Conservation (phyloP, 306 rosid genomes). For the Senna tora region DNA sequence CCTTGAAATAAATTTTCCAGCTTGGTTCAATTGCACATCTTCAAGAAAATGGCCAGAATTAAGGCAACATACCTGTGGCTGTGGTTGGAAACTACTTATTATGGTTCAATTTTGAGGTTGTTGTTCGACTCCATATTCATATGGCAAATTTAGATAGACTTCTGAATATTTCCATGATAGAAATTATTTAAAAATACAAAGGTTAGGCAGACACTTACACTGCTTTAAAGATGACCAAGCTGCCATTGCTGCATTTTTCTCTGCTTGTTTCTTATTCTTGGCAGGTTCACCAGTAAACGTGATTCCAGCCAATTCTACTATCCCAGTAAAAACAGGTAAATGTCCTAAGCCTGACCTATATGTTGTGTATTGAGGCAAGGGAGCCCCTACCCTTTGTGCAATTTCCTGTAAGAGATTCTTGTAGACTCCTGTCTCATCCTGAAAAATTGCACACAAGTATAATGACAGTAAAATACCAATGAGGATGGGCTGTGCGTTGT, state of each 20-base stretch:
- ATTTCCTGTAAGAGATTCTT: constrained; percentile 92
- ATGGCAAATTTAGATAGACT: neutral
- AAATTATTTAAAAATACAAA: neutral
- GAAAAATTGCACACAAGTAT: constrained; percentile 39
- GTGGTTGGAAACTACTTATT: neutral
- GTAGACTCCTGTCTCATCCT: constrained; percentile 97
- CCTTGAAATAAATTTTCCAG: neutral
- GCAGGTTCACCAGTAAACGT: constrained; percentile 89
- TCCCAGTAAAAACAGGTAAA: constrained; percentile 91
- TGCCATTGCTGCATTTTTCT: constrained; percentile 98
- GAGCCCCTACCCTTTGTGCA: constrained; percentile 95
- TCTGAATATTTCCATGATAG: constrained; percentile 17
- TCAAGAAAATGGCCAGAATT: neutral
- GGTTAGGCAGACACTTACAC: constrained; percentile 55
- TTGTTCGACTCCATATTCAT: neutral
- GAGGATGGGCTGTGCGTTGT: constrained; percentile 7
- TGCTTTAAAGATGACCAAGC: constrained; percentile 95
- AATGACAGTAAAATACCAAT: constrained; percentile 13
- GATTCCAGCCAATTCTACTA: constrained; percentile 87
- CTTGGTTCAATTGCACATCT: neutral
- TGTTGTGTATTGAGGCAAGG: constrained; percentile 86
- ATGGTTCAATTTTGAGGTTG: constrained; percentile 15
- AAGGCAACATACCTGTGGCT: constrained; percentile 1
- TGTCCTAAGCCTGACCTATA: constrained; percentile 94
- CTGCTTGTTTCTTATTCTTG: constrained; percentile 93